Evolutionary conservation across 1,284 basidiomycete species (phyloP), one percentile per base, ranked within the genome.

Genomic region (Thecaphora thlaspeos): DNA sequence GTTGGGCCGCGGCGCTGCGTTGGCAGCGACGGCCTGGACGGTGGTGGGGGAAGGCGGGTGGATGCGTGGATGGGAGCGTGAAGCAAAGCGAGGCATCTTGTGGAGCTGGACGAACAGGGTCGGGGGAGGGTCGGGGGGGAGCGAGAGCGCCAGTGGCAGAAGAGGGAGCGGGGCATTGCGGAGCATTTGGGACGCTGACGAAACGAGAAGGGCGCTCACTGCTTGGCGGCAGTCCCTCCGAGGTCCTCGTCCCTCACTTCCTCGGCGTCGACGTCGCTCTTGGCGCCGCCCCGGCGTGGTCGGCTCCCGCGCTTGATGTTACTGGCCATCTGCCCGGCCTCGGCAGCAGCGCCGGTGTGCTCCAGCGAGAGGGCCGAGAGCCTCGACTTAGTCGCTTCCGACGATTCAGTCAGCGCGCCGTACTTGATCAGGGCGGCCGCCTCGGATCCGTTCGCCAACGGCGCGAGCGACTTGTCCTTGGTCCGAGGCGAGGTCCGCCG

Each of bases 401-500:
- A 7, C 10, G 32, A 17, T 34, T 11, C 11, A 4, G 32, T 14
- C 32, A 34, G 32, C 32, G 32, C 32, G 12, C 32, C 32, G 15
- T 34, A 34, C 32, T 34, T 34, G 32, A 11, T 34, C 7, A 34
- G 32, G 10, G 32, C 32, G 26, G 26, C n/a, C n/a, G n/a, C 26
- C 5, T 28, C 26, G 7, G 26, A 5, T 3, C 32, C 32, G 15
- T 34, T 15, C 10, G 32, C 32, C 32, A 34, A 15, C 32, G 32
- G 32, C 5, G 15, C 32, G 7, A 34, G 32, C 32, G 5, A 11
- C 11, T 11, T 4, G 15, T 34, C 15, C 32, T 34, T 34, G 7
- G 32, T 64, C 41, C 61, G 56, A 0, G 61, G 61, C 39, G 61
- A 64, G 10, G 61, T 64, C 11, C 61, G 43, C 11, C 61, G 57